A percentile compares a stretch with the other conserved stretches of the same genome.
Conservation (phyloP, 2,329 filamentous ascomycete genomes). For the Westerdykella aurantiaca region DNA sequence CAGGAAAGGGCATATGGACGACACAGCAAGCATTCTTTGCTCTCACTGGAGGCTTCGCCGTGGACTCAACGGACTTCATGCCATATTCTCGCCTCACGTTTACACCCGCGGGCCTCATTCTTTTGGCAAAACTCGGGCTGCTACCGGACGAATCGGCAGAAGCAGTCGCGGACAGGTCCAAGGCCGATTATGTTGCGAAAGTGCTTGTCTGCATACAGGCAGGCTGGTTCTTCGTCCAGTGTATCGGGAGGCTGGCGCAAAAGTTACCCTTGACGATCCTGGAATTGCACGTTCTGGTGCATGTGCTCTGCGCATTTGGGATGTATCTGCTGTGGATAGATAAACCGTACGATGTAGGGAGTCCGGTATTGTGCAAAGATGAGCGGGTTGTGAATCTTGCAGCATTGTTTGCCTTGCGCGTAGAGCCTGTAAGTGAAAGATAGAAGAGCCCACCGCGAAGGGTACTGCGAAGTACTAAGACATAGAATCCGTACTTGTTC, state of each 20-base stretch:
- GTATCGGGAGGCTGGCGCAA: constrained; percentile 25
- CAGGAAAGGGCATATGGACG: constrained; percentile 4
- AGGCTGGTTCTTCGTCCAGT: constrained; percentile 37
- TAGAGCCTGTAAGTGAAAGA: constrained; percentile 1
- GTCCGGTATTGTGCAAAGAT: constrained; percentile 8
- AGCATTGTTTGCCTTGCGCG: constrained; percentile 10
- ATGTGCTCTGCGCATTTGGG: constrained; percentile 31
- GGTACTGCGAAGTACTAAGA: not conserved
- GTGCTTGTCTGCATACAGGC: constrained; percentile 36
- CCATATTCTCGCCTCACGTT: constrained; percentile 7
- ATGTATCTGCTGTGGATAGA: constrained; percentile 33
- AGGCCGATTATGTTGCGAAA: constrained; percentile 16
- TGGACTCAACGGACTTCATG: constrained; percentile 9
- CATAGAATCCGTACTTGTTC: not conserved
- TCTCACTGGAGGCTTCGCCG: constrained; percentile 13
- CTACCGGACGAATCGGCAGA: constrained; percentile 8
- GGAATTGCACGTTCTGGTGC: constrained; percentile 34
- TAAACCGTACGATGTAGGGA: constrained; percentile 28
- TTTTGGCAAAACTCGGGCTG: constrained; percentile 11
- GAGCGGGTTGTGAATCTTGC: constrained; percentile 10
- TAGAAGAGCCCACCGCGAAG: not conserved
- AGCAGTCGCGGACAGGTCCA: constrained; percentile 16
- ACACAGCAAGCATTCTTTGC: constrained; percentile 16
- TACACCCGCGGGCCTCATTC: constrained; percentile 11
- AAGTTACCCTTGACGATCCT: constrained; percentile 36